A percentile compares a stretch with the other conserved stretches of the same genome.
These are phyloP conservation scores for Pleurotus sapidus DNA, from an alignment of 768 basidiomycete species.

Conservation along the genomic window DNA sequence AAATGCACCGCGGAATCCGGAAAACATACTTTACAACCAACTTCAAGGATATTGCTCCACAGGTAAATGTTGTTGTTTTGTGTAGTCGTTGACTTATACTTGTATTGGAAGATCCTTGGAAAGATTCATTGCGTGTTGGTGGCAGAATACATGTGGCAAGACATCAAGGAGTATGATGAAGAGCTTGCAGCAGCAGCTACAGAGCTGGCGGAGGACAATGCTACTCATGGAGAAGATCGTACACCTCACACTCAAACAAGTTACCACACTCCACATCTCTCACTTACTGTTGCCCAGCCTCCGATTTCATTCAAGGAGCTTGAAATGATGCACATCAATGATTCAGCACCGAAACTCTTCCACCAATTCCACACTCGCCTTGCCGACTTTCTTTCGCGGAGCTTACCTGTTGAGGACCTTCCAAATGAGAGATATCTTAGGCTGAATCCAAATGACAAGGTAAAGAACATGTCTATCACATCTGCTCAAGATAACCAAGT, in stretches of 20 bases:
- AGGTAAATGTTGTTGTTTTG: slow-evolving; percentile 19
- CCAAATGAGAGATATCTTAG: not conserved
- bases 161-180: not conserved
- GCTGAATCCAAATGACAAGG: not conserved
- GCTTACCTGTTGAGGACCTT: not conserved
- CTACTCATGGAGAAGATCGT: not conserved
- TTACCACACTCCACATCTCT: not conserved
- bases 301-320: not conserved
- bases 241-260: not conserved
- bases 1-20: slow-evolving; percentile 24
- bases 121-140: not conserved
- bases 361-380: not conserved
- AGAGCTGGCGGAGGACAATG: not conserved
- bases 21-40: slow-evolving; percentile 26
- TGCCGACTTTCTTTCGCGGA: not conserved
- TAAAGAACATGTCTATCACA: not conserved
- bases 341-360: not conserved
- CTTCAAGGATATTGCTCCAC: slow-evolving; percentile 26
- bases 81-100: not conserved
- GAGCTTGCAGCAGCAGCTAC: not conserved
- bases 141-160: not conserved
- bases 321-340: not conserved
- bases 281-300: slow-evolving; percentile 3
- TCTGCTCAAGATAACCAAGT: not conserved
- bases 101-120: not conserved